Evolutionary conservation across 208 protist species (phyloP).

Genomic region (Hexamita inflata): DNA sequence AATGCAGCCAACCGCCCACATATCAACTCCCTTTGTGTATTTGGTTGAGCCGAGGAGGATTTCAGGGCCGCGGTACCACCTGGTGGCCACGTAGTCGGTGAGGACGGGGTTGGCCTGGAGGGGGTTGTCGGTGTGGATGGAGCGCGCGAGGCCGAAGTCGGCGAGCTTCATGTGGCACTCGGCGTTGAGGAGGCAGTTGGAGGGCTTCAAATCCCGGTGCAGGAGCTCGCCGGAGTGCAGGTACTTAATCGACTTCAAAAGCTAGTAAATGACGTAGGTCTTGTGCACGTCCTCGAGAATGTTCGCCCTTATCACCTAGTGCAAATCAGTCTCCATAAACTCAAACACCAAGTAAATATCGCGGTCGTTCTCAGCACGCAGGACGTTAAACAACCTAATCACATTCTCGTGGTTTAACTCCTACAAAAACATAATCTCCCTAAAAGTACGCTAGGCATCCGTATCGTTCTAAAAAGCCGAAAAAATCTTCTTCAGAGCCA

Average conservation of each 20-base stretch:
- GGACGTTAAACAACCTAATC: constrained; percentile 51
- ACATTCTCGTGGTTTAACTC: constrained; percentile 54
- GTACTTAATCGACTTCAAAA: constrained; percentile 50
- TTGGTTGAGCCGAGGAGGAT: constrained; percentile 25
- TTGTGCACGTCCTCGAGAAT: constrained; percentile 73
- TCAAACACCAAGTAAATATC: constrained; percentile 66
- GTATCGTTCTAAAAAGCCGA: constrained; percentile 57
- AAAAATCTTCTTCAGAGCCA: constrained; percentile 63
- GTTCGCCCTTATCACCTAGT: constrained; percentile 79
- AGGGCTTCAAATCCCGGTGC: constrained; percentile 82
- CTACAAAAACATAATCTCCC: constrained; percentile 58
- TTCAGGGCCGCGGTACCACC: constrained; percentile 40
- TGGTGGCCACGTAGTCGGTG: constrained; percentile 34
- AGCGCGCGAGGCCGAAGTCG: constrained; percentile 71
- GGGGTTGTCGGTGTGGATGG: constrained; percentile 9
- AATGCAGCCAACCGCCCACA: constrained; percentile 93
- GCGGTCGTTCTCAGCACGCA: constrained; percentile 57
- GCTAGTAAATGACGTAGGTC: constrained; percentile 58
- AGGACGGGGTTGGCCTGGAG: neutral
- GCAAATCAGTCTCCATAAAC: constrained; percentile 57
- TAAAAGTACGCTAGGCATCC: constrained; percentile 58
- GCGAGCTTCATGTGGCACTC: constrained; percentile 79
- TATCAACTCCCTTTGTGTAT: constrained; percentile 63
- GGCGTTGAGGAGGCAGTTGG: constrained; percentile 79
- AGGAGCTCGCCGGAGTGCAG: constrained; percentile 52